Evolutionary conservation across 257 asterid species (phyloP).

Genomic region (Gentiana dahurica): DNA sequence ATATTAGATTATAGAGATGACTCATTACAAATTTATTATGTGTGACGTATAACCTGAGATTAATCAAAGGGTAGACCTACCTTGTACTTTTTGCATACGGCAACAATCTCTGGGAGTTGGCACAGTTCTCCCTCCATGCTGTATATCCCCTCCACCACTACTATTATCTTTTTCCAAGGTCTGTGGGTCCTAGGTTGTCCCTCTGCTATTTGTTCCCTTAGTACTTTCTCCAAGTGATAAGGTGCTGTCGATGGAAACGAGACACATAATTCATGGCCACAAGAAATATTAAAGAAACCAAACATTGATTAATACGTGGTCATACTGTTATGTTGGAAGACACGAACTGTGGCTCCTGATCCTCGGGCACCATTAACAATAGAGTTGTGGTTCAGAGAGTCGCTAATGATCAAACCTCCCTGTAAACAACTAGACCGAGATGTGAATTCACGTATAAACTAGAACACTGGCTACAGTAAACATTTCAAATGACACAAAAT

Average conservation of each 20-base stretch:
- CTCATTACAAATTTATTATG: background rate
- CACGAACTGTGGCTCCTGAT: conserved; percentile 92
- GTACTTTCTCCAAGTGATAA: conserved; percentile 80
- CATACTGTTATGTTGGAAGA: conserved; percentile 95
- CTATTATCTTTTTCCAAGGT: conserved; percentile 96
- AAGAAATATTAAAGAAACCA: conserved; percentile 2
- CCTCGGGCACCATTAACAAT: conserved; percentile 99
- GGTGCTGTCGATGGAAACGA: conserved; percentile 48
- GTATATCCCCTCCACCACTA: conserved; percentile 97
- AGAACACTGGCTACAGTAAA: background rate
- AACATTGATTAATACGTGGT: conserved; percentile 6
- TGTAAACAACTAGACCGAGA: conserved; percentile 18
- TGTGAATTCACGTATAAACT: conserved; percentile 3
- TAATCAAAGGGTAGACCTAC: conserved; percentile 26
- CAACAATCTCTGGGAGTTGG: conserved; percentile 90
- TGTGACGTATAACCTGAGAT: background rate
- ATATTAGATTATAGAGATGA: background rate
- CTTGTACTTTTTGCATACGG: conserved; percentile 97
- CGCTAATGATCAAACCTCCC: conserved; percentile 96
- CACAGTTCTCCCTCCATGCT: conserved; percentile 99
- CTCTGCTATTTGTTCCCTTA: conserved; percentile 83
- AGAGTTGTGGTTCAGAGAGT: conserved; percentile 93
- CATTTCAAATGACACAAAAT: conserved; percentile 1
- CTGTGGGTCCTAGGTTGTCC: conserved; percentile 98
- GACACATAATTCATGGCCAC: conserved; percentile 6